Evolutionary conservation across 148 eudicot species (phyloP).

Genomic region (Diospyros lotus): DNA sequence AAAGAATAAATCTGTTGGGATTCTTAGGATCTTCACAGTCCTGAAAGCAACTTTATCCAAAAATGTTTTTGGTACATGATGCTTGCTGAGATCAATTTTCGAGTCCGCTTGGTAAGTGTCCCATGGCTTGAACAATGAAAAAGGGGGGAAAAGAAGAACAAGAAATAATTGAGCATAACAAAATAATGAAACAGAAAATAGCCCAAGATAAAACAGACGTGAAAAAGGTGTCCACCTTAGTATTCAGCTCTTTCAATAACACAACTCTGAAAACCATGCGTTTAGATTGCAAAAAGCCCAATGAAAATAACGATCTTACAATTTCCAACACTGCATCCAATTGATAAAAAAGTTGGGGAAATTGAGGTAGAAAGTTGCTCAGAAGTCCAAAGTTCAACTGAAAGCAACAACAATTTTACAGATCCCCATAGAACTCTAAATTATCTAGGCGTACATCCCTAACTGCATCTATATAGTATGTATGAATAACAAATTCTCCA

Average conservation of each 20-base stretch:
- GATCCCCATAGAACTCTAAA: no score
- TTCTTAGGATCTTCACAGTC: slow-evolving; percentile 76
- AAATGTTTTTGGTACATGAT: slow-evolving; percentile 77
- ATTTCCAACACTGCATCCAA: background rate
- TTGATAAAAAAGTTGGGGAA: background rate
- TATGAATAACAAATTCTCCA: no score
- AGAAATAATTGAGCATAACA: background rate
- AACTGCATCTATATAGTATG: no score
- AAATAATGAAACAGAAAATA: background rate
- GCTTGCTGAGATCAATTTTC: slow-evolving; percentile 71
- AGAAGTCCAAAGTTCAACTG: no score
- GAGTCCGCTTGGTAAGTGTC: slow-evolving; percentile 62
- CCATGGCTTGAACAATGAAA: slow-evolving; percentile 65
- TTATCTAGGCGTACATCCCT: no score
- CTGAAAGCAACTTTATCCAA: slow-evolving; percentile 71
- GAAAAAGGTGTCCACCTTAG: background rate
- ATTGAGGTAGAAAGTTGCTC: no score
- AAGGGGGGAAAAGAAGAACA: background rate
- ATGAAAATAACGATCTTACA: background rate
- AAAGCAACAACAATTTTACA: no score
- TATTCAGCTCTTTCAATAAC: background rate
- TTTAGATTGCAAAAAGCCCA: slow-evolving; percentile 1
- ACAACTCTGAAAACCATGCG: background rate
- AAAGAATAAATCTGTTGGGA: slow-evolving; percentile 86
- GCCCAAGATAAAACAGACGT: background rate